Base-by-base conservation (phyloP, 768 basidiomycete genomes). In the Dioszegia crocea region DNA sequence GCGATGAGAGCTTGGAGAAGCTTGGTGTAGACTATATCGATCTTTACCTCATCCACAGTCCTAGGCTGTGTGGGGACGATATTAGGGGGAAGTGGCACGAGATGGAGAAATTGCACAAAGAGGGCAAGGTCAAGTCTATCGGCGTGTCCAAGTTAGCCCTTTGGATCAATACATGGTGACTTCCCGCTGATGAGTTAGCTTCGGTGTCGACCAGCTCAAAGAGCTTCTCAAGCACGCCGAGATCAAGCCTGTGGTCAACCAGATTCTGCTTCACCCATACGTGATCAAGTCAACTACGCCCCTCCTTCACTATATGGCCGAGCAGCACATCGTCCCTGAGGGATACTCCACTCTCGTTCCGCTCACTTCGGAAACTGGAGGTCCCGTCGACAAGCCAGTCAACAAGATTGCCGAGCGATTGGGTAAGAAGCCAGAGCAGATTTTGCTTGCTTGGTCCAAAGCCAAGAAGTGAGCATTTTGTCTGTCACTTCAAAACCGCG, bases 1-100 rank as follows among this genome's bases (percentile, higher is more conserved):
- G 91, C 46, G 84, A 91, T 52, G 84, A 85, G 77, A 88, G 88
- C 16, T 81, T 71, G 2, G 70, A 76, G 56, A 85, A 66, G 55
- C 43, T 71, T 11, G 61, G 63, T 26, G 16, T 71, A 10, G 61
- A 63, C 16, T 71, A 68, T 52, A 53, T 71, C 46, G 70, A 71
- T 56, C 46, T 71, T n/a, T 71, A 68, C 56, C 50, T 71, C 33
- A 66, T 71, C 39, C 70, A 71, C 48, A 50, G 56, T 43, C 67
- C 70, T 9, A 33, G 66, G 26, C 41, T 67, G 29, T 63, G 64
- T 40, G 44, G 63, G 44, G 57, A 59, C 16, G 69, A 71, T 45
- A 66, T 71, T 38, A 41, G 60, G 29, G 67, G 65, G n/a, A 66
- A 64, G 4, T 71, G 70, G 70, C 64, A 67, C 43, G 51, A 66